Percentiles rank a stretch among this genome's conserved stretches.
phyloP scores from a whole-genome alignment of 352 stramenopile species.

The Pythium dissotocum region DNA sequence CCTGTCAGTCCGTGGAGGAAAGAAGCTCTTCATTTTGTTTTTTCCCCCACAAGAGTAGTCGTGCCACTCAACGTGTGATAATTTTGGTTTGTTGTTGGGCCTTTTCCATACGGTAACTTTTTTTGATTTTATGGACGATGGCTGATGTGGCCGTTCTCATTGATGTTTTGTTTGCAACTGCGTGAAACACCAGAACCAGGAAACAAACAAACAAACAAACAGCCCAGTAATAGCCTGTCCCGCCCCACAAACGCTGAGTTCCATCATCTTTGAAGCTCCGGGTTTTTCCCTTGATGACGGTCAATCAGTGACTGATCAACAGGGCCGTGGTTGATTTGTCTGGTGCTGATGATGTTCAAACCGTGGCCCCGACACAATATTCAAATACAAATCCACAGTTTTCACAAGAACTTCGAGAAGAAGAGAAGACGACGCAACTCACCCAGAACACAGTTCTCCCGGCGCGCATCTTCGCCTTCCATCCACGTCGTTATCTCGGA shows the following conservation, averaged over 20 bases:
- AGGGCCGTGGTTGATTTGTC: not conserved
- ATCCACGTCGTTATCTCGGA: not conserved
- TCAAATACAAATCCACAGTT: not conserved
- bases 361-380: not conserved
- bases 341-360: not conserved
- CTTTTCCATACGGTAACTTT: too few relatives aligned
- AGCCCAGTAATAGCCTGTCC: too few relatives aligned
- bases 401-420: not conserved
- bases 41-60: too few relatives aligned
- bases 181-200: not conserved
- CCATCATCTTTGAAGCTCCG: not conserved
- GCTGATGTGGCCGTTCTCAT: slow-evolving; percentile 1
- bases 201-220: too few relatives aligned
- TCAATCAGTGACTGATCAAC: not conserved
- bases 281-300: not conserved
- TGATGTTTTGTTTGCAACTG: not conserved
- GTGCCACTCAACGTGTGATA: too few relatives aligned
- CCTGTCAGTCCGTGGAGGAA: not conserved
- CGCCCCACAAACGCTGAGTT: not conserved
- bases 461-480: not conserved
- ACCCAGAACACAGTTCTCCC: too few relatives aligned
- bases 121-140: not conserved
- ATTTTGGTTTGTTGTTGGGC: too few relatives aligned
- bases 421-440: too few relatives aligned
- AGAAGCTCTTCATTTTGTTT: too few relatives aligned